Evolutionary conservation across 306 rosid genomes (phyloP).

Genomic region (Trichosanthes cucumerina): DNA sequence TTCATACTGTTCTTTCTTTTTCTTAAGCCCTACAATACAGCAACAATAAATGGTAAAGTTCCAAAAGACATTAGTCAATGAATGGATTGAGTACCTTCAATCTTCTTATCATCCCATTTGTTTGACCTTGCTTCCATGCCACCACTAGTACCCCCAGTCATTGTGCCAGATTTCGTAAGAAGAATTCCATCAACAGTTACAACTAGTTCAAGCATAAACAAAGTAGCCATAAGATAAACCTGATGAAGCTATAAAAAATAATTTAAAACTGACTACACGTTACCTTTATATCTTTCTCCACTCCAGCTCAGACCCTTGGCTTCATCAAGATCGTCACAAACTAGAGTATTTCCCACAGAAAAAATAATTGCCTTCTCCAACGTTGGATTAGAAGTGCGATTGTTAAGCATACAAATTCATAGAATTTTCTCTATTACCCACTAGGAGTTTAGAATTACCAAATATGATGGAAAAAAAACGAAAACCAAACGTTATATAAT

Average conservation of each 20-base stretch:
- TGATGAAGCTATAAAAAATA: background rate
- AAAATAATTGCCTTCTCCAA: slow-evolving; percentile 94
- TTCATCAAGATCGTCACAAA: slow-evolving; percentile 88
- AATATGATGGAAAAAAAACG: too few species aligned
- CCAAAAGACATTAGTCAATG: background rate
- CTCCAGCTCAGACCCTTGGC: slow-evolving; percentile 94
- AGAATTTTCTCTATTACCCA: slow-evolving; percentile 9
- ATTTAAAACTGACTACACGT: background rate
- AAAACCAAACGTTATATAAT: too few species aligned
- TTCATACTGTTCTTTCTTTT: slow-evolving; percentile 72
- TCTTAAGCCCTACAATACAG: slow-evolving; percentile 47
- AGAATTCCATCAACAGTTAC: slow-evolving; percentile 94
- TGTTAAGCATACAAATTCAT: slow-evolving; percentile 56
- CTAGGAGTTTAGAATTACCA: background rate
- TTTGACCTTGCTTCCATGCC: slow-evolving; percentile 99
- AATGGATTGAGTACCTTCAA: slow-evolving; percentile 54
- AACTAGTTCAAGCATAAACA: slow-evolving; percentile 40
- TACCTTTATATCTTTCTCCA: slow-evolving; percentile 96
- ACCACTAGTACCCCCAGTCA: slow-evolving; percentile 99
- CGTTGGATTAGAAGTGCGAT: slow-evolving; percentile 66
- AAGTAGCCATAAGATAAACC: background rate
- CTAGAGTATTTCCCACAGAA: slow-evolving; percentile 96
- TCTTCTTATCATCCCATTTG: slow-evolving; percentile 94
- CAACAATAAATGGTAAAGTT: slow-evolving; percentile 18
- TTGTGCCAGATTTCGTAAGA: slow-evolving; percentile 92